Evolutionary conservation across 1,284 basidiomycete genomes (phyloP).

Genomic region (Apiotrichum gamsii): DNA sequence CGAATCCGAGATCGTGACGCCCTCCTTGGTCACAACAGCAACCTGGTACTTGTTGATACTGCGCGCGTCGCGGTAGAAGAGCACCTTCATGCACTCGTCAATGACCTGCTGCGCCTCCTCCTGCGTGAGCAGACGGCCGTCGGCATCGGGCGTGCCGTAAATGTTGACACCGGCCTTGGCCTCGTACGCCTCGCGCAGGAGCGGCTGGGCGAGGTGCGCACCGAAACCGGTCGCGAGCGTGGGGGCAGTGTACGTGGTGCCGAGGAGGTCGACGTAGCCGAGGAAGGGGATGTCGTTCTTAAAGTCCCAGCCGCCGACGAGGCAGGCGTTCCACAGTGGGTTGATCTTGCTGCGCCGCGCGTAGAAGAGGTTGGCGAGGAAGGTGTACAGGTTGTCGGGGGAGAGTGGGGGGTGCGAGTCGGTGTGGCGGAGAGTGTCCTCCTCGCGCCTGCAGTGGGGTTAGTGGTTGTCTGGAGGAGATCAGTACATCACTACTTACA

Average conservation of each 20-base stretch:
- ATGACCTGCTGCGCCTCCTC: constrained; percentile 74
- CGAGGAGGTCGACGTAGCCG: constrained; percentile 92
- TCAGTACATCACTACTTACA: constrained; percentile 29
- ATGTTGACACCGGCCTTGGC: constrained; percentile 57
- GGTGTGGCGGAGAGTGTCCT: constrained; percentile 55
- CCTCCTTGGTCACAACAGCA: constrained; percentile 74
- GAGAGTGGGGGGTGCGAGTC: constrained; percentile 77
- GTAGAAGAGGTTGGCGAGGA: constrained; percentile 88
- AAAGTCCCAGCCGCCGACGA: constrained; percentile 82
- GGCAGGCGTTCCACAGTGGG: constrained; percentile 90
- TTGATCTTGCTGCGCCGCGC: constrained; percentile 77
- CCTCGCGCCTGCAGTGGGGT: constrained; percentile 54
- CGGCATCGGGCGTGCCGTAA: constrained; percentile 45
- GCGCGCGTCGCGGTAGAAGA: constrained; percentile 95
- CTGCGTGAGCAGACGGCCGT: constrained; percentile 67
- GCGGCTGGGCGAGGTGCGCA: constrained; percentile 86
- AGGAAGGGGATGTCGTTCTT: constrained; percentile 71
- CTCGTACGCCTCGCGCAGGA: constrained; percentile 69
- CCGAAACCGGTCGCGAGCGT: constrained; percentile 96
- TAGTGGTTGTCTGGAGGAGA: no score
- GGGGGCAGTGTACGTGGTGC: constrained; percentile 90
- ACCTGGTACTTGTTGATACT: constrained; percentile 99
- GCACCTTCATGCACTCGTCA: constrained; percentile 82
- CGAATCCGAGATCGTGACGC: constrained; percentile 75
- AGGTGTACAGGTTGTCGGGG: constrained; percentile 88